Evolutionary conservation across 371 early-diverging fungal genomes (phyloP).

Genomic region (Parasitella parasitica): DNA sequence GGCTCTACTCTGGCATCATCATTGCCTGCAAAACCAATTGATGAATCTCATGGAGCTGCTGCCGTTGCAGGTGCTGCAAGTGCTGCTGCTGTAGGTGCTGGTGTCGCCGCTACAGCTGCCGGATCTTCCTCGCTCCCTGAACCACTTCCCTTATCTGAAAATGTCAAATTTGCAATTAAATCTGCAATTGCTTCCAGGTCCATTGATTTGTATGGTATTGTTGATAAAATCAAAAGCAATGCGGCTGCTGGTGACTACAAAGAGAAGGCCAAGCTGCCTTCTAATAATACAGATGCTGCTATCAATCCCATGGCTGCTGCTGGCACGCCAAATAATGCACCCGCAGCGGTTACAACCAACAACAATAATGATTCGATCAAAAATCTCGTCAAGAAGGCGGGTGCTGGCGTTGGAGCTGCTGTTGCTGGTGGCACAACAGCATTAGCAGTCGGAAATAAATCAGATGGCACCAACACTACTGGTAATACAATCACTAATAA

Average conservation of each 20-base stretch:
- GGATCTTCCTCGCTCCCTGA: not conserved
- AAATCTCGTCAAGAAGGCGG: not conserved
- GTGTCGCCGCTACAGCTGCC: not conserved
- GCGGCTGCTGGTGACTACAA: slow-evolving; percentile 5
- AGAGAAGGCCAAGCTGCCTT: not conserved
- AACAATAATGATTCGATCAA: not conserved
- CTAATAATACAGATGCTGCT: not conserved
- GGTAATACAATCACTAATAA: not conserved
- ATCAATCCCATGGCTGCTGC: not conserved
- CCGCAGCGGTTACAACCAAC: not conserved
- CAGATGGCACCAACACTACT: not conserved
- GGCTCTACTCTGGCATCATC: not conserved
- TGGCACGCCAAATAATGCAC: not conserved
- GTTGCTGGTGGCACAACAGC: not conserved
- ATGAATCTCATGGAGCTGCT: not conserved
- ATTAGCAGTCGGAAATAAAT: not conserved
- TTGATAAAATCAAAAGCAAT: not conserved
- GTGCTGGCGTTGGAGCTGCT: not conserved
- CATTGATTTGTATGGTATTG: slow-evolving; percentile 7
- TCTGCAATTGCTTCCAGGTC: slow-evolving; percentile 4
- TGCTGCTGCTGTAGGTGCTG: not conserved
- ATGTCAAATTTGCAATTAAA: slow-evolving; percentile 2
- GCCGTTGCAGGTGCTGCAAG: not conserved
- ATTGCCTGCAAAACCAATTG: not conserved
- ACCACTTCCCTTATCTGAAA: slow-evolving; percentile 4